Evolutionary conservation across 2,329 filamentous ascomycete species (phyloP).

Genomic region (Diplocarpon mali): DNA sequence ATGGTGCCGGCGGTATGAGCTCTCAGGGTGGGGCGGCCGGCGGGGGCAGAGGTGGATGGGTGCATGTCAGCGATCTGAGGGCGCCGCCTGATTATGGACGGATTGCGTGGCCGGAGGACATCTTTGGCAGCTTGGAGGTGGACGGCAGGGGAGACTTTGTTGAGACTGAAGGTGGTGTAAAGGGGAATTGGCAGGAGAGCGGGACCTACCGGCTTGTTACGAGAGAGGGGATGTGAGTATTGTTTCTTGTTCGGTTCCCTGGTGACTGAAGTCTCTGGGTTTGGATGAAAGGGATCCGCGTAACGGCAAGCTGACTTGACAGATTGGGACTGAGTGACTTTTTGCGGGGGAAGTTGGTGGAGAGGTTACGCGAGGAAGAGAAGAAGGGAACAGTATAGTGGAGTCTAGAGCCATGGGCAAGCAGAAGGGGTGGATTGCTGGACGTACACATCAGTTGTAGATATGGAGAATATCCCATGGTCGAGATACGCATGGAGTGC

Average conservation of each 20-base stretch:
- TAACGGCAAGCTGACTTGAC: conserved; percentile 15
- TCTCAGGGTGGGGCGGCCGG: conserved; percentile 50
- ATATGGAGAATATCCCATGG: too few species aligned
- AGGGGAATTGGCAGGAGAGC: conserved; percentile 45
- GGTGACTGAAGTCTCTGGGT: background rate
- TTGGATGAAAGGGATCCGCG: background rate
- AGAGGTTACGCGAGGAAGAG: conserved; percentile 42
- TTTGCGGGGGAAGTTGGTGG: conserved; percentile 41
- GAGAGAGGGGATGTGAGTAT: conserved; percentile 54
- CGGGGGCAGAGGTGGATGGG: conserved; percentile 47
- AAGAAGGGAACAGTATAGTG: conserved; percentile 12
- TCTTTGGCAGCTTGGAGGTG: conserved; percentile 57
- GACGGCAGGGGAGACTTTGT: conserved; percentile 45
- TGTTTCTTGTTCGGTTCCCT: background rate
- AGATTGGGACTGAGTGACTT: conserved; percentile 45
- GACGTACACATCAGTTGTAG: too few species aligned
- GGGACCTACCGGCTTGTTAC: conserved; percentile 55
- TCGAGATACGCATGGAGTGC: too few species aligned
- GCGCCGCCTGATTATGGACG: conserved; percentile 57
- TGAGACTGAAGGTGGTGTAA: conserved; percentile 16
- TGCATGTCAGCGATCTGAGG: conserved; percentile 53
- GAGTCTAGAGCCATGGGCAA: too few species aligned
- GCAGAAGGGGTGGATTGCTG: background rate
- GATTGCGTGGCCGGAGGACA: conserved; percentile 60
- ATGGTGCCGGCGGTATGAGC: conserved; percentile 44